Evolutionary conservation across 2,329 filamentous ascomycete genomes (phyloP), one percentile per base, ranked within the genome.

Genomic region (Diaporthe vaccinii): DNA sequence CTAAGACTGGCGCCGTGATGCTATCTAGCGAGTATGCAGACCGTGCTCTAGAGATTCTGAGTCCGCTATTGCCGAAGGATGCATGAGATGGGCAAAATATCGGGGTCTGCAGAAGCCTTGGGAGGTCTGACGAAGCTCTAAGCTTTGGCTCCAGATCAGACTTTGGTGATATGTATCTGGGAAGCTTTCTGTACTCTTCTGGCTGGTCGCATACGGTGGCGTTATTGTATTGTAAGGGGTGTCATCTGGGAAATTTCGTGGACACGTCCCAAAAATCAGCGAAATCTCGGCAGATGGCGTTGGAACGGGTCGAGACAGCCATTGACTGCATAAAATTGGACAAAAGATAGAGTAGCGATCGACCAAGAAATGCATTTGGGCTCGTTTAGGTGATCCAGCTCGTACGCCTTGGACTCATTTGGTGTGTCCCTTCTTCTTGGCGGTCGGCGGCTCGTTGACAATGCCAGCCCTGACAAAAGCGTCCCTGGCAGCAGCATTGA

Each of bases 1-100:
- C 95, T 6, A 90, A 93, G 57, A 95, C 96, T 0, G 96, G 96
- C 1, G 96, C 95, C 7, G 96, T 98, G 14, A 95, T 98, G 80
- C 90, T 98, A 53, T 91, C 92, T 5, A 90, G 93, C 77, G 91
- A 93, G 79, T 94, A 96, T 81, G 87, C 96, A 59, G 87, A 88
- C n/a, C 90, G 90, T 74, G 96, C 95, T 0, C 86, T 98, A 79
- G 89, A 90, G 62, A 94, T 95, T 8, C 83, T 98, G 80, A 87
- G 84, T 75, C 87, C 88, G 3, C 81, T 90, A 57, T 81, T 91
- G 36, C 83, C 81, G 68, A 85, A 85, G 78, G 80, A 82, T 49
- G 69, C 58, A 17, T 73, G 46, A 72, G 3, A n/a, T 39, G 72
- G 7, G 65, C 46, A 53, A 59, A 34, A 53, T 39, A n/a, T 14